A percentile compares a stretch with the other conserved stretches of the same genome.
Evolutionary conservation across 495 filamentous ascomycete genomes (phyloP).

Genomic region (Aspergillus egyptiacus): DNA sequence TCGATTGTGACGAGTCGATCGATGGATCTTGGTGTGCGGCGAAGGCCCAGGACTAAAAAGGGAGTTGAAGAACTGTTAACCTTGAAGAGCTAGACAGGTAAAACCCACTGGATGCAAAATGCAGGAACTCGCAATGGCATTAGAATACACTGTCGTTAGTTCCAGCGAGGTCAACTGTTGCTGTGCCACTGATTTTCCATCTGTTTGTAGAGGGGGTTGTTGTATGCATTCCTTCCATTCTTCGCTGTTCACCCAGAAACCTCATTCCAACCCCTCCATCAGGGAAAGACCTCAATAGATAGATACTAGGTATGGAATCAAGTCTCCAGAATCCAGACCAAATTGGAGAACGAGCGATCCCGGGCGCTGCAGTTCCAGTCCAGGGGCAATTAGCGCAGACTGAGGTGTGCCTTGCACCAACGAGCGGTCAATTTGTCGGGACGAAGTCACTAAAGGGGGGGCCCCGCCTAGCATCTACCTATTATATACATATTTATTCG

Average conservation of each 20-base stretch:
- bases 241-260: not conserved
- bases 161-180: conserved; percentile 4
- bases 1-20: conserved; percentile 31
- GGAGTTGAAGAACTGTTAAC: conserved; percentile 16
- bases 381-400: conserved; percentile 1
- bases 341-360: not conserved
- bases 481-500: conserved; percentile 3
- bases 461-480: conserved; percentile 7
- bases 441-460: conserved; percentile 10
- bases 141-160: not conserved
- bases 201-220: not conserved
- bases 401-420: conserved; percentile 5
- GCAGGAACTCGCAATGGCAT: too few relatives aligned
- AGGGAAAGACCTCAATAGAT: not conserved
- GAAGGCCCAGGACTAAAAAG: conserved; percentile 21
- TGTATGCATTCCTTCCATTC: not conserved
- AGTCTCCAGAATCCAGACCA: conserved; percentile 9
- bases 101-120: conserved; percentile 1
- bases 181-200: conserved; percentile 7
- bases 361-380: not conserved
- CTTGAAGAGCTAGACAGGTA: too few relatives aligned
- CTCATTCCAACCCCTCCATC: conserved; percentile 2
- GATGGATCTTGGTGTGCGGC: conserved; percentile 10
- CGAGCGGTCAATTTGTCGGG: conserved; percentile 2
- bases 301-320: too few relatives aligned